Evolutionary conservation across 1,284 basidiomycete species (phyloP), one percentile per base, ranked within the genome.

Genomic region (Apiotrichum siamense): DNA sequence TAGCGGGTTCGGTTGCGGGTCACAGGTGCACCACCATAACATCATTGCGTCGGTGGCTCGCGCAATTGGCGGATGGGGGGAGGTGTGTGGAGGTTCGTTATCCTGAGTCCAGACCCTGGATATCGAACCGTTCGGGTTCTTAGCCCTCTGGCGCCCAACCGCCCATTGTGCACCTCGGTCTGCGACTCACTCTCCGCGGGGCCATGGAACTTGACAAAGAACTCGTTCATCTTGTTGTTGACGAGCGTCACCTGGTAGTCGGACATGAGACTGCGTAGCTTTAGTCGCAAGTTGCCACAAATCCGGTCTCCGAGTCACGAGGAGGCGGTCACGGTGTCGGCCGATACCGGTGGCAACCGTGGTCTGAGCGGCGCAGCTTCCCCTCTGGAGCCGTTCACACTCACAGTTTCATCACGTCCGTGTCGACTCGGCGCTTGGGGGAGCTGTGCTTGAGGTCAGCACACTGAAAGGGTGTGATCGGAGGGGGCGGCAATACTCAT

Each of bases 141-240:
- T n/a, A n/a, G n/a, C n/a, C n/a, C n/a, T n/a, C n/a, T n/a, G n/a
- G n/a, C n/a, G n/a, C n/a, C n/a, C n/a, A n/a, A n/a, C n/a, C n/a
- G n/a, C n/a, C n/a, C n/a, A n/a, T n/a, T n/a, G n/a, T n/a, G n/a
- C n/a, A n/a, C n/a, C n/a, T n/a, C n/a, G n/a, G n/a, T n/a, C n/a
- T 15, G 29, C 29, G 24, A 80, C 89, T 72, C 76, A 96, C 94
- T 98, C 76, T 98, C 94, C 58, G 80, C 75, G 13, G 94, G 94
- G 6, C 96, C 94, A 61, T 88, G 81, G 78, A 98, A 98, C 55
- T 86, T 85, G 58, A 98, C 93, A 65, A 89, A 92, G 80, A 98
- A 97, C 77, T 98, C 94, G 71, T 93, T 90, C 88, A 97, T 96
- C 78, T 82, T 97, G 75, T 97, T 94, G 70, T 98, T 97, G 54